Percentiles rank a stretch among this genome's conserved stretches.
Conservation (phyloP, 179 eudicot genomes). For the Camellia oleifera region DNA sequence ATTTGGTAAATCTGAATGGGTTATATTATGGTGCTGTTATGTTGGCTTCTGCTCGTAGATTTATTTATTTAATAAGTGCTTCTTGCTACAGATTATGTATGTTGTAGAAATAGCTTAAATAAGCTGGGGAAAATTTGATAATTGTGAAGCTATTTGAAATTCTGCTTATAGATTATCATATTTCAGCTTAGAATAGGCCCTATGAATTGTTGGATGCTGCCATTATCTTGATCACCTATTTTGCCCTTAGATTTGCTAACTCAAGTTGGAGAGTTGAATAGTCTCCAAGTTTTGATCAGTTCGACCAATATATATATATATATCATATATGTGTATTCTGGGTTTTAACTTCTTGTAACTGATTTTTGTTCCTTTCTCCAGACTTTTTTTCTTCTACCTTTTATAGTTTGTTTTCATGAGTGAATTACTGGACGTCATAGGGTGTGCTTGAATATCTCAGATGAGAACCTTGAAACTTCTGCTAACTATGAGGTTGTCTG, state of each 20-base stretch:
- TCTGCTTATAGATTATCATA: no score
- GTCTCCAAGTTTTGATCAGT: neutral
- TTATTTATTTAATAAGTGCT: no score
- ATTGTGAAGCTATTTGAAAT: no score
- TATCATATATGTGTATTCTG: neutral
- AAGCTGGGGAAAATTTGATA: no score
- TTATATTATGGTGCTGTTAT: neutral
- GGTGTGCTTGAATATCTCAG: slow-evolving; percentile 2
- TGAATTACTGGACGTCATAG: neutral
- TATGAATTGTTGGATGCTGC: neutral
- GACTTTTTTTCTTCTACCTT: neutral
- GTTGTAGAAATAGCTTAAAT: no score
- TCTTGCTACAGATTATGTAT: no score
- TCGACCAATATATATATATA: neutral
- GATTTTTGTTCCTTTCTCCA: no score
- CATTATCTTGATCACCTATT: neutral
- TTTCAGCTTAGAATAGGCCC: no score
- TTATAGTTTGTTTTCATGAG: neutral
- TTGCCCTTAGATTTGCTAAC: neutral
- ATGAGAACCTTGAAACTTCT: neutral
- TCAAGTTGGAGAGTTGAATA: neutral
- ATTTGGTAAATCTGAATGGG: neutral
- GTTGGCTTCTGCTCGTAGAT: no score
- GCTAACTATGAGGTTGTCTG: neutral
- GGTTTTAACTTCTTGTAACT: neutral